Evolutionary conservation across 371 early-diverging fungal genomes (phyloP).

Genomic region (Haplosporangium sp.): DNA sequence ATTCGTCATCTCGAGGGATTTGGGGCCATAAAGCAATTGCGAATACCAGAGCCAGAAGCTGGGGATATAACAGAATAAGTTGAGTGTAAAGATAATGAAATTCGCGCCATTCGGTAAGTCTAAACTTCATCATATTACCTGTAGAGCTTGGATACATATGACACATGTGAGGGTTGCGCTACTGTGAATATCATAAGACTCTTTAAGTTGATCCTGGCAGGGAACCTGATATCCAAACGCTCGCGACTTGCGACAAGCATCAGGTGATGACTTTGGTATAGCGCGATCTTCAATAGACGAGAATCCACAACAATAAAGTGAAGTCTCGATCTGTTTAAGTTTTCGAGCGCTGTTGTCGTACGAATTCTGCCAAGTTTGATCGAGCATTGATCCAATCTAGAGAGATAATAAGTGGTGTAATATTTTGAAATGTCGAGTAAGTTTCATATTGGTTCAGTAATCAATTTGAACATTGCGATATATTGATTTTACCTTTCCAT

Average conservation of each 20-base stretch:
- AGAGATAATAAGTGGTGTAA: not conserved
- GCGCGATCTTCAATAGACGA: conserved; percentile 28
- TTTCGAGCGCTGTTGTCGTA: conserved; percentile 17
- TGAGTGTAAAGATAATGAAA: not conserved
- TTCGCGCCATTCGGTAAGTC: too few species aligned
- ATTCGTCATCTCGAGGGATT: conserved; percentile 14
- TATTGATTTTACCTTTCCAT: conserved; percentile 28
- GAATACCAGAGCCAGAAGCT: conserved; percentile 27
- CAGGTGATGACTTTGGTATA: conserved; percentile 26
- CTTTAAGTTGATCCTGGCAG: conserved; percentile 26
- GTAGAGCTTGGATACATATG: conserved; percentile 18
- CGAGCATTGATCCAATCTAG: conserved; percentile 27
- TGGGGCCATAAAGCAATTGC: conserved; percentile 11
- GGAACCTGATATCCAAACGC: conserved; percentile 32
- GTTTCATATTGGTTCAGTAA: not conserved
- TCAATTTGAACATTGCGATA: not conserved
- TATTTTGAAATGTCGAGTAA: too few species aligned
- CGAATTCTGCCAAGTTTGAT: conserved; percentile 33
- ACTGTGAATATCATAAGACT: conserved; percentile 15
- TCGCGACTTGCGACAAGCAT: conserved; percentile 27
- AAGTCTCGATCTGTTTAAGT: conserved; percentile 33
- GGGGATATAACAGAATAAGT: not conserved
- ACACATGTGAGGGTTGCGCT: conserved; percentile 4
- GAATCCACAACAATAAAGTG: conserved; percentile 38
- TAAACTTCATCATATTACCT: conserved; percentile 9